Evolutionary conservation across 2,329 filamentous ascomycete species (phyloP).

Genomic region (Clarireedia homoeocarpa): DNA sequence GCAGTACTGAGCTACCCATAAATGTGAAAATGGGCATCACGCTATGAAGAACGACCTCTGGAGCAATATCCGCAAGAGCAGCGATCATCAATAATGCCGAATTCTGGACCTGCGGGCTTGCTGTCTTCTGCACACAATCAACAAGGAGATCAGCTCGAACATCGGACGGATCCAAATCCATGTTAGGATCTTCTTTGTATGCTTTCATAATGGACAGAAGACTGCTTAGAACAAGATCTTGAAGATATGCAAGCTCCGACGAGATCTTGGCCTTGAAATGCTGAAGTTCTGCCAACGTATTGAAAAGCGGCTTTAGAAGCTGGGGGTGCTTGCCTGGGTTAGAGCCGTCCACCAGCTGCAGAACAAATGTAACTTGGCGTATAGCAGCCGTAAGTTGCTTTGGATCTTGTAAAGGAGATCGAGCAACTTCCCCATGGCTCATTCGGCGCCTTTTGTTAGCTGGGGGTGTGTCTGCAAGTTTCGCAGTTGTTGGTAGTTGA

Average conservation of each 20-base stretch:
- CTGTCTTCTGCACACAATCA: constrained; percentile 85
- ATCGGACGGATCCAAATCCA: constrained; percentile 67
- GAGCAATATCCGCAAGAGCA: constrained; percentile 75
- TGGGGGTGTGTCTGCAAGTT: constrained; percentile 63
- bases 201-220: constrained; percentile 77
- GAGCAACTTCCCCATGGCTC: constrained; percentile 61
- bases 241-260: constrained; percentile 83
- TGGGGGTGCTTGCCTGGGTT: constrained; percentile 67
- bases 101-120: constrained; percentile 90
- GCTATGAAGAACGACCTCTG: constrained; percentile 87
- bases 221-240: constrained; percentile 75
- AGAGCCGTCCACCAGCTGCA: constrained; percentile 81
- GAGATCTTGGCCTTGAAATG: constrained; percentile 73
- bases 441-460: constrained; percentile 73
- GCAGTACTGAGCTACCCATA: constrained; percentile 85
- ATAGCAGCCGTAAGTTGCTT: constrained; percentile 60
- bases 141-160: constrained; percentile 87
- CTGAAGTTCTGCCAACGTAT: constrained; percentile 77
- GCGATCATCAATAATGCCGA: constrained; percentile 82
- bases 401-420: constrained; percentile 53
- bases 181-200: constrained; percentile 52
- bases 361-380: constrained; percentile 72
- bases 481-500: constrained; percentile 63
- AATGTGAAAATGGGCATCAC: constrained; percentile 99
- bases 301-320: constrained; percentile 73